phyloP scores from a whole-genome alignment of 495 filamentous ascomycete species.

The Talaromyces nanjingensis region DNA sequence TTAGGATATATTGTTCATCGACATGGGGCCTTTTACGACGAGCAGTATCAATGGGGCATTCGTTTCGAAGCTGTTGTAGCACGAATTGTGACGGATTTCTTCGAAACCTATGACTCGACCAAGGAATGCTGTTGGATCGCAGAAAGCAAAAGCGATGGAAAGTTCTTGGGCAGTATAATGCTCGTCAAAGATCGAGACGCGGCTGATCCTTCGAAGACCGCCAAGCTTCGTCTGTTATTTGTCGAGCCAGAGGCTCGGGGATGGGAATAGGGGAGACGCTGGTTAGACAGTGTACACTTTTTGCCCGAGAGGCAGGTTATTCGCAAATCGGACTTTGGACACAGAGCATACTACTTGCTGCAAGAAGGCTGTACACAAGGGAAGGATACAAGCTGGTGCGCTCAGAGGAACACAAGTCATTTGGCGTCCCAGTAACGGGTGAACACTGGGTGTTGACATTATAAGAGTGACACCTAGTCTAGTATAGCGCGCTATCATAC shows the following conservation, averaged over 20 bases:
- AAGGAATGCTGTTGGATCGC: conserved; percentile 26
- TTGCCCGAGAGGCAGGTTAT: conserved; percentile 24
- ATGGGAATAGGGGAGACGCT: conserved; percentile 19
- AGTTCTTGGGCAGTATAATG: conserved; percentile 23
- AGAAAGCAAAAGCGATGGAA: conserved; percentile 14
- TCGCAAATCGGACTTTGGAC: conserved; percentile 21
- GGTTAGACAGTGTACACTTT: conserved; percentile 18
- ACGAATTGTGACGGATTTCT: conserved; percentile 19
- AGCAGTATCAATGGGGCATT: conserved; percentile 19
- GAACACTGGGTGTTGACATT: conserved; percentile 19
- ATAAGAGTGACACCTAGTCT: neutral
- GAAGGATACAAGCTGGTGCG: conserved; percentile 21
- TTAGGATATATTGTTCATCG: conserved; percentile 23
- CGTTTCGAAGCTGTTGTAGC: conserved; percentile 21
- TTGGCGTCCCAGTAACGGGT: conserved; percentile 17
- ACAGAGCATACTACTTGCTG: conserved; percentile 17
- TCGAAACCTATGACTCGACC: conserved; percentile 17
- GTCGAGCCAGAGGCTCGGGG: conserved; percentile 23
- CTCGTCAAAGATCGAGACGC: conserved; percentile 19
- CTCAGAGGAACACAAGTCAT: conserved; percentile 18
- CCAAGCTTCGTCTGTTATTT: conserved; percentile 22
- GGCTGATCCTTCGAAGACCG: conserved; percentile 7
- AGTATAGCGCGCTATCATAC: neutral
- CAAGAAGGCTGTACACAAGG: conserved; percentile 19
- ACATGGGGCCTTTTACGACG: conserved; percentile 19